Evolutionary conservation across 2,329 filamentous ascomycete genomes (phyloP).

Genomic region (Phoma sp.): DNA sequence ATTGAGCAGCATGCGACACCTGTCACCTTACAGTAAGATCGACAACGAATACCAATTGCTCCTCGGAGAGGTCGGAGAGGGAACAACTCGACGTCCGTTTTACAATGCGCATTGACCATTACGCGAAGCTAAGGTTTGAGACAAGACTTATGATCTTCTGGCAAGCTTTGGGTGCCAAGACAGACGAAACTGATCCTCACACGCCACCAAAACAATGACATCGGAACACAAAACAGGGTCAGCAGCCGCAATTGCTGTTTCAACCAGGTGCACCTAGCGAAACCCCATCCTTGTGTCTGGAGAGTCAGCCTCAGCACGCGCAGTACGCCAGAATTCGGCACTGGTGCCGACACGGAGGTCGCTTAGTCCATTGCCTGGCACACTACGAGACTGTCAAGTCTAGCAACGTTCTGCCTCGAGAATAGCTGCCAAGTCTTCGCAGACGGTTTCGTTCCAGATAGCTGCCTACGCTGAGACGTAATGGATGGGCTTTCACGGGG

Average conservation of each 20-base stretch:
- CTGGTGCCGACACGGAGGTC: conserved; percentile 5
- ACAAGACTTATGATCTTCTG: conserved; percentile 30
- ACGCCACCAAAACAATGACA: conserved; percentile 43
- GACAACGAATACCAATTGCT: background rate
- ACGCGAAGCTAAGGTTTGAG: conserved; percentile 20
- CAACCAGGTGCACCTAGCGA: conserved; percentile 18
- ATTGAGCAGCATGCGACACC: conserved; percentile 1
- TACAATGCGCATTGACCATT: conserved; percentile 7
- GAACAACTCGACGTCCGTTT: background rate
- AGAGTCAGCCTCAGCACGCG: conserved; percentile 9
- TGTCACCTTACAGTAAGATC: background rate
- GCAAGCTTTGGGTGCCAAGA: conserved; percentile 41
- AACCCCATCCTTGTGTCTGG: conserved; percentile 19
- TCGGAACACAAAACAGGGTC: conserved; percentile 35
- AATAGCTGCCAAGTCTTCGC: conserved; percentile 27
- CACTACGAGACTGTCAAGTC: conserved; percentile 21
- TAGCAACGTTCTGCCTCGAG: conserved; percentile 25
- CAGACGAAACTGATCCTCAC: conserved; percentile 40
- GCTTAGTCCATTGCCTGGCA: conserved; percentile 25
- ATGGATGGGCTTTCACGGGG: conserved; percentile 7
- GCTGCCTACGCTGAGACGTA: conserved; percentile 3
- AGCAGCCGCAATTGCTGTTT: conserved; percentile 3
- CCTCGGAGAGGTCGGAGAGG: background rate
- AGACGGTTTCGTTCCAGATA: conserved; percentile 19
- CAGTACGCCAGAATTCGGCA: conserved; percentile 9